These are phyloP conservation scores for Paramyrothecium sp. DNA, from an alignment of 2,329 filamentous ascomycete species.

Conservation along the genomic window DNA sequence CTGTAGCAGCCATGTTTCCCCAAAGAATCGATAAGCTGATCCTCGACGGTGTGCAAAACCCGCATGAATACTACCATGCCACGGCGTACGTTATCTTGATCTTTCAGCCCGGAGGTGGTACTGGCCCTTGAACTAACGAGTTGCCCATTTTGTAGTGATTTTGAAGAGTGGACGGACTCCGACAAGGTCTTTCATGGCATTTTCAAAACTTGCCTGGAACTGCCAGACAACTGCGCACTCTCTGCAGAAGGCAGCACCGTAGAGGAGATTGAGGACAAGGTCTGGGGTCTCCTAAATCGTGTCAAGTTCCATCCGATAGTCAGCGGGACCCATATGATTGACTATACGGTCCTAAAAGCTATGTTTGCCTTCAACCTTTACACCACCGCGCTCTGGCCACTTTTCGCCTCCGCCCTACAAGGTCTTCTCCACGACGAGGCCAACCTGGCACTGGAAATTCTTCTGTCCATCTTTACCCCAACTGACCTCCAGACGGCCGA, in stretches of 20 bases:
- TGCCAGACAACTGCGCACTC: conserved; percentile 13
- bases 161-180: conserved; percentile 18
- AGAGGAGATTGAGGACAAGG: conserved; percentile 16
- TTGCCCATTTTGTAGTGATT: conserved; percentile 13
- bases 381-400: conserved; percentile 30
- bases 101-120: too few relatives aligned
- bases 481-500: background rate
- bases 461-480: background rate
- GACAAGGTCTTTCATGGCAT: conserved; percentile 23
- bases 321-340: conserved; percentile 10
- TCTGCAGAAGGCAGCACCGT: conserved; percentile 17
- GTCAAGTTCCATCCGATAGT: conserved; percentile 19
- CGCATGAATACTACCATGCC: conserved; percentile 26
- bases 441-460: background rate
- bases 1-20: conserved; percentile 38
- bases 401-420: conserved; percentile 35
- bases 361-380: conserved; percentile 9
- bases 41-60: conserved; percentile 28
- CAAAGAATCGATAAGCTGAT: conserved; percentile 28
- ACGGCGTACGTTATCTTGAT: conserved; percentile 11
- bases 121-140: too few relatives aligned
- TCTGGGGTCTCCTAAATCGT: conserved; percentile 17
- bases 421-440: conserved; percentile 38
- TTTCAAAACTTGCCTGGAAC: conserved; percentile 19
- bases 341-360: conserved; percentile 14